phyloP scores from a whole-genome alignment of 257 asterid species.

The Nicotiana paniculata region DNA sequence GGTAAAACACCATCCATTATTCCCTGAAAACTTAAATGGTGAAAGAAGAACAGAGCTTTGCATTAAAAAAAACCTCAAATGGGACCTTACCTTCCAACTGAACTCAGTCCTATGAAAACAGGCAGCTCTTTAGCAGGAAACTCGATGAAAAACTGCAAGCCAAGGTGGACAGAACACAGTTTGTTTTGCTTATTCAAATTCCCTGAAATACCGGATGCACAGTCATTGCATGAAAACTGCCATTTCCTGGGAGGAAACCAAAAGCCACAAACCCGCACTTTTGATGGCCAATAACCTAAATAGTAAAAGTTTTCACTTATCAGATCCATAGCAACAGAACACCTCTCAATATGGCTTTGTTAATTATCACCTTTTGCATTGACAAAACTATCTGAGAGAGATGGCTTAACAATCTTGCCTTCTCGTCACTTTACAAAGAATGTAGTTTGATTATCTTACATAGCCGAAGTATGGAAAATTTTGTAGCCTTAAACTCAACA shows the following conservation, averaged over 20 bases:
- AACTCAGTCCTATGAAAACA: constrained; percentile 72
- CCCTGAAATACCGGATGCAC: constrained; percentile 37
- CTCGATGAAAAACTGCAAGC: constrained; percentile 45
- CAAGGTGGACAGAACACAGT: constrained; percentile 52
- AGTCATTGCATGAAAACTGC: constrained; percentile 77
- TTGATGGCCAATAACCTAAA: constrained; percentile 91
- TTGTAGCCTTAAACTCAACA: neutral
- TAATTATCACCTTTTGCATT: neutral
- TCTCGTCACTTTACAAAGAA: neutral
- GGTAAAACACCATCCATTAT: neutral
- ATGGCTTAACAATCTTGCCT: neutral
- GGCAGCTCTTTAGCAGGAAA: constrained; percentile 44
- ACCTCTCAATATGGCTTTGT: neutral
- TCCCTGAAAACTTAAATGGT: neutral
- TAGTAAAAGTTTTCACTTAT: constrained; percentile 1
- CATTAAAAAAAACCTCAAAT: neutral
- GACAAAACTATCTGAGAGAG: constrained; percentile 2
- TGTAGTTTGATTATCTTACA: neutral
- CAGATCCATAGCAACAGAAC: neutral
- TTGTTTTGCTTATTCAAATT: constrained; percentile 28
- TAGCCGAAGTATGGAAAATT: neutral
- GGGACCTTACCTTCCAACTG: constrained; percentile 73
- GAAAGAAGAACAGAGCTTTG: neutral
- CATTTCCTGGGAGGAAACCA: constrained; percentile 85
- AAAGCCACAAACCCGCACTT: constrained; percentile 82